phyloP scores from a whole-genome alignment of 2,329 filamentous ascomycete genomes.

The Paradendryphiella salina region DNA sequence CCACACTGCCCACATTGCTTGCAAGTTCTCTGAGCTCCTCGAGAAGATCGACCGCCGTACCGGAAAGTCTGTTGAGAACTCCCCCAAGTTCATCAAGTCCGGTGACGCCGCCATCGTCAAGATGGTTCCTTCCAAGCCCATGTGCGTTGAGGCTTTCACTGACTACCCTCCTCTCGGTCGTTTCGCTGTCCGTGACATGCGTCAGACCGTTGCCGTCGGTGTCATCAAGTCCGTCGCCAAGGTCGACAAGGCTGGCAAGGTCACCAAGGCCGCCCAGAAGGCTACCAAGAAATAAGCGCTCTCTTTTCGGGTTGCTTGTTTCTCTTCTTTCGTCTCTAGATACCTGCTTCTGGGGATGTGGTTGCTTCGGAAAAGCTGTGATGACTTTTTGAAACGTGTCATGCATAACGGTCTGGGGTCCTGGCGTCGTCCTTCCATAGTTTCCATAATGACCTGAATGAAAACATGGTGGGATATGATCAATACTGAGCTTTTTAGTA shows the following conservation, averaged over 20 bases:
- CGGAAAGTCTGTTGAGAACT: constrained; percentile 90
- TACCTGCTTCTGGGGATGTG: constrained; percentile 45
- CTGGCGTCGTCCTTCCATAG: constrained; percentile 47
- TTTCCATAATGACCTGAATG: constrained; percentile 47
- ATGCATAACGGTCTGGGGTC: constrained; percentile 46
- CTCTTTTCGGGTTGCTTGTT: constrained; percentile 36
- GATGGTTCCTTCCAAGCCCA: constrained; percentile 99
- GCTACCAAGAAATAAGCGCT: constrained; percentile 50
- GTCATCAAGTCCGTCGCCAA: constrained; percentile 75
- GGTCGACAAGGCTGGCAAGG: constrained; percentile 56
- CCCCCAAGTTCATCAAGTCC: constrained; percentile 99
- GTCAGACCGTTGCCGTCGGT: constrained; percentile 80
- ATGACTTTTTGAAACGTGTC: constrained; percentile 40
- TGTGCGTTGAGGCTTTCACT: constrained; percentile 99
- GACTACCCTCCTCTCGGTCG: constrained; percentile 99
- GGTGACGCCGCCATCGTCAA: constrained; percentile 99
- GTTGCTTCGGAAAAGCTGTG: constrained; percentile 45
- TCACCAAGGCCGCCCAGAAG: constrained; percentile 55
- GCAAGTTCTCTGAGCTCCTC: constrained; percentile 99
- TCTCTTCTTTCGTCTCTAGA: constrained; percentile 41
- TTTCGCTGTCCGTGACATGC: constrained; percentile 99
- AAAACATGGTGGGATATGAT: constrained; percentile 41
- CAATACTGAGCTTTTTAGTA: not conserved
- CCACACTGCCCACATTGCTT: constrained; percentile 99
- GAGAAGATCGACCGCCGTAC: constrained; percentile 99